Conservation (phyloP, 2,329 filamentous ascomycete genomes). For the Fusarium paranaense region DNA sequence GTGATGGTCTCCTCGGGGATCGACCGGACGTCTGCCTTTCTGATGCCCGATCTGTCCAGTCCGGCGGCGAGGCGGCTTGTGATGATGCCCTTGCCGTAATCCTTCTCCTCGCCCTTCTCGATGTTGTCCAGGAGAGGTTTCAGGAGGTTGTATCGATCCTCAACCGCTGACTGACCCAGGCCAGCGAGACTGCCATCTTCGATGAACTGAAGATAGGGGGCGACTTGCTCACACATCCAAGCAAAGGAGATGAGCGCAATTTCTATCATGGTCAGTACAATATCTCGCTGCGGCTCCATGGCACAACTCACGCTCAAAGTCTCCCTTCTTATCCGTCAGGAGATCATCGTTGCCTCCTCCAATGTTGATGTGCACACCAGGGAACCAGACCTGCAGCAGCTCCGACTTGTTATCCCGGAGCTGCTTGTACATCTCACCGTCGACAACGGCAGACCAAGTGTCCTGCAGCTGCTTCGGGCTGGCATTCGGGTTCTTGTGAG, state of each 20-base stretch:
- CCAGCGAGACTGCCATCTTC: slow-evolving; percentile 18
- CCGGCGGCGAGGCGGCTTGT: slow-evolving; percentile 16
- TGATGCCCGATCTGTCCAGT: slow-evolving; percentile 28
- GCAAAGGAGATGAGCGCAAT: slow-evolving; percentile 42
- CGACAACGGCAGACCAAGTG: slow-evolving; percentile 30
- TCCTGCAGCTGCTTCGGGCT: slow-evolving; percentile 19
- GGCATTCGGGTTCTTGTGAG: slow-evolving; percentile 11
- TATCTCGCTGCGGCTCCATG: neutral
- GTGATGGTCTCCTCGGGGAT: slow-evolving; percentile 28
- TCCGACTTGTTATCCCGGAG: slow-evolving; percentile 24
- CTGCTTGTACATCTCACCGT: slow-evolving; percentile 34
- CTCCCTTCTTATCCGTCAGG: slow-evolving; percentile 38
- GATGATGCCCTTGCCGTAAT: slow-evolving; percentile 22
- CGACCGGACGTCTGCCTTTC: slow-evolving; percentile 25
- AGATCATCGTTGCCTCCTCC: slow-evolving; percentile 37
- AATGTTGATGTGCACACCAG: slow-evolving; percentile 44
- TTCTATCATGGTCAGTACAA: slow-evolving; percentile 26
- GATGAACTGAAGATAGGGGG: slow-evolving; percentile 28
- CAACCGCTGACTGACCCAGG: slow-evolving; percentile 29
- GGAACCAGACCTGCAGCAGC: slow-evolving; percentile 43
- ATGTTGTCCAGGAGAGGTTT: slow-evolving; percentile 33
- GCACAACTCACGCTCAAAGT: slow-evolving; percentile 36
- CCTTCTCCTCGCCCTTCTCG: slow-evolving; percentile 32
- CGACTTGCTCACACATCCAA: slow-evolving; percentile 44
- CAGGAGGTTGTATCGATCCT: slow-evolving; percentile 36